Percentiles rank a stretch among this genome's conserved stretches.
phyloP scores from a whole-genome alignment of 805 yeast species.

The Candida tallmaniae region DNA sequence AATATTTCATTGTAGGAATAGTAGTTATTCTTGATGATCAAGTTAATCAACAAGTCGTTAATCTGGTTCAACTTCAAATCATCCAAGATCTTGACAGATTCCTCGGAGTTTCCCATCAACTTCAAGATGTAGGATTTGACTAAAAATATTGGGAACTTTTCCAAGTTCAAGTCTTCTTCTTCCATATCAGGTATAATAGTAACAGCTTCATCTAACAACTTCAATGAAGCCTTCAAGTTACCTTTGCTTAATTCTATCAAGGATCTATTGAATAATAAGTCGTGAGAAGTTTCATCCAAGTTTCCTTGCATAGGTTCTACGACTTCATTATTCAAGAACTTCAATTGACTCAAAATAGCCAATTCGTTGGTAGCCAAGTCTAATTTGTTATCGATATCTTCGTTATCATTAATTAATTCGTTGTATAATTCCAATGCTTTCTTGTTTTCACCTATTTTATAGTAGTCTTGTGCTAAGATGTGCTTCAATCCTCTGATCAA shows the following conservation, averaged over 20 bases:
- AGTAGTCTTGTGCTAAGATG: conserved; percentile 50
- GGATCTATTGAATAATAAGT: conserved; percentile 57
- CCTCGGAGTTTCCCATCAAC: conserved; percentile 24
- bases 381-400: conserved; percentile 37
- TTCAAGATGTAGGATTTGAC: conserved; percentile 56
- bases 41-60: conserved; percentile 37
- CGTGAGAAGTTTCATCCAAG: conserved; percentile 33
- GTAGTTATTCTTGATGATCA: conserved; percentile 44
- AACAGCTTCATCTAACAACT: conserved; percentile 43
- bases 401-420: conserved; percentile 27
- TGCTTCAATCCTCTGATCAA: conserved; percentile 39
- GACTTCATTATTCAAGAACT: conserved; percentile 8
- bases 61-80: conserved; percentile 20
- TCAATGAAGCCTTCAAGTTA: conserved; percentile 36
- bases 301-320: conserved; percentile 2
- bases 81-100: conserved; percentile 28
- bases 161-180: conserved; percentile 46
- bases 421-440: conserved; percentile 46
- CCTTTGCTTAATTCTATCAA: conserved; percentile 43
- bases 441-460: conserved; percentile 40
- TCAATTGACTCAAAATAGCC: conserved; percentile 56
- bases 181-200: conserved; percentile 34
- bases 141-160: conserved; percentile 55
- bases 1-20: conserved; percentile 22
- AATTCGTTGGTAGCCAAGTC: conserved; percentile 64